Percentiles rank a stretch among this genome's conserved stretches.
phyloP scores from a whole-genome alignment of 345 rosid species.

The Syzygium oleosum region DNA sequence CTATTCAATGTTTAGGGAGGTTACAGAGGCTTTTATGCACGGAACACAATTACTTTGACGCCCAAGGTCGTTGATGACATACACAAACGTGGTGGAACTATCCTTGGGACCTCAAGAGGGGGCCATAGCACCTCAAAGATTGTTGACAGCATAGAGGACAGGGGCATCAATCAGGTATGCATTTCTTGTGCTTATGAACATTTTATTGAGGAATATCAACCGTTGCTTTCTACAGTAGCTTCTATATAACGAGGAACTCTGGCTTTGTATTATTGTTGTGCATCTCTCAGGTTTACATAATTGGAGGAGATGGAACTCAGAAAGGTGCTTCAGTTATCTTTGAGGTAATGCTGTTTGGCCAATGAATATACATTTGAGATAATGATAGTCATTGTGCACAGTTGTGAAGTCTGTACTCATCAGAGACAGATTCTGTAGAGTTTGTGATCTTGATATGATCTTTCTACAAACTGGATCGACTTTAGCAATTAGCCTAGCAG shows the following conservation, averaged over 20 bases:
- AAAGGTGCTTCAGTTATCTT: slow-evolving; percentile 30
- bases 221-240: neutral
- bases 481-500: neutral
- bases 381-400: neutral
- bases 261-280: neutral
- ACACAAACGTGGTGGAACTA: slow-evolving; percentile 40
- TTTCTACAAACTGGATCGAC: neutral
- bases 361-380: neutral
- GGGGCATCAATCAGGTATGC: slow-evolving; percentile 36
- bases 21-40: slow-evolving; percentile 38
- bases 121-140: slow-evolving; percentile 31
- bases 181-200: neutral
- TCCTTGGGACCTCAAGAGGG: slow-evolving; percentile 39
- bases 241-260: neutral
- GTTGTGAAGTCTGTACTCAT: neutral
- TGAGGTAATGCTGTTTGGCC: slow-evolving; percentile 13
- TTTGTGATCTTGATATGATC: neutral
- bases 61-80: slow-evolving; percentile 32
- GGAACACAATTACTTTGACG: slow-evolving; percentile 25
- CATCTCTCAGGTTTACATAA: slow-evolving; percentile 30
- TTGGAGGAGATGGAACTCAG: slow-evolving; percentile 53
- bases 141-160: slow-evolving; percentile 43
- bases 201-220: neutral
- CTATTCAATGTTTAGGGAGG: slow-evolving; percentile 23
- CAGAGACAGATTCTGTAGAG: neutral